These are phyloP conservation scores for Candida nemodendra DNA, from an alignment of 805 yeast genomes.

Conservation along the genomic window DNA sequence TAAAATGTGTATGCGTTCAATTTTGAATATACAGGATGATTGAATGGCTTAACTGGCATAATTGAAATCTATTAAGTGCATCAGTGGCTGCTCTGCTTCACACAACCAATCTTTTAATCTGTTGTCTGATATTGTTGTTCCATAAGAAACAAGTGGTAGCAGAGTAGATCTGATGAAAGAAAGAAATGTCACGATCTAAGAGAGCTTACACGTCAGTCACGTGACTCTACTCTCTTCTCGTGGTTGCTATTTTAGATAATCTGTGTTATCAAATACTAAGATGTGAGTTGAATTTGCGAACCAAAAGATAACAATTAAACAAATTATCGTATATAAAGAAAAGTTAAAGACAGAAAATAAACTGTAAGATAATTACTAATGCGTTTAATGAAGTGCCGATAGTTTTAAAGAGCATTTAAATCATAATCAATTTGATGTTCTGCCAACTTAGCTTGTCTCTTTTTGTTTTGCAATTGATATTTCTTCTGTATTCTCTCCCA, in stretches of 20 bases:
- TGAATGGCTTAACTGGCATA: conserved; percentile 19
- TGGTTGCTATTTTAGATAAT: too few relatives aligned
- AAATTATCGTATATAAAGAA: conserved; percentile 1
- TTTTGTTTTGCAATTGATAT: conserved; percentile 40
- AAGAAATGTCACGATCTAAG: too few relatives aligned
- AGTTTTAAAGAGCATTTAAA: conserved; percentile 20
- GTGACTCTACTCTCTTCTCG: too few relatives aligned
- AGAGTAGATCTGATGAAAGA: too few relatives aligned
- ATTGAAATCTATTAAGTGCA: too few relatives aligned
- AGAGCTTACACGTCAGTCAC: too few relatives aligned
- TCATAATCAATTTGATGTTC: conserved; percentile 59
- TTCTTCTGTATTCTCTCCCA: conserved; percentile 54
- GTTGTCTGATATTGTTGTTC: too few relatives aligned
- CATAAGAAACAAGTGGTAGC: too few relatives aligned
- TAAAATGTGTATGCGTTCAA: conserved; percentile 39
- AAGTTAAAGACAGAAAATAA: not conserved
- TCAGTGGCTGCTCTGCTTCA: too few relatives aligned
- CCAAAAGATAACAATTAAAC: conserved; percentile 5
- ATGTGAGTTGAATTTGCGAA: too few relatives aligned
- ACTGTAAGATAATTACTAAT: not conserved
- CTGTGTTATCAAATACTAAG: too few relatives aligned
- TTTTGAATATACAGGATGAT: conserved; percentile 33
- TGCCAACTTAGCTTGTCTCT: conserved; percentile 49
- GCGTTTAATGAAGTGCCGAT: not conserved
- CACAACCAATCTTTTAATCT: too few relatives aligned